Percentiles rank a stretch among this genome's conserved stretches.
Evolutionary conservation across 805 yeast genomes (phyloP).

Genomic region (Yarrowia yakushimensis): DNA sequence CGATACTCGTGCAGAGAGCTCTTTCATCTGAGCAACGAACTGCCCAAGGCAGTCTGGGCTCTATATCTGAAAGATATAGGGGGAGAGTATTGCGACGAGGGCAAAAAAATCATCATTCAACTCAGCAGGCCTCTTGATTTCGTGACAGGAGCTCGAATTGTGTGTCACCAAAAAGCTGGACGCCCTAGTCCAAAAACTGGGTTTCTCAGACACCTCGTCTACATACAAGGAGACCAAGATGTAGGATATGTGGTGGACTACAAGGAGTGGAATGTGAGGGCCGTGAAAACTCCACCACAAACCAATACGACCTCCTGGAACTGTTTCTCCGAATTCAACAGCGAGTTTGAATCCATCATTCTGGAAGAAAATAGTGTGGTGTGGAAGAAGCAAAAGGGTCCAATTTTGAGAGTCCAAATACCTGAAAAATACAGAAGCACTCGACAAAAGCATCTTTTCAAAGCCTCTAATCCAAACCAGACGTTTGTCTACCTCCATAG

Average conservation of each 20-base stretch:
- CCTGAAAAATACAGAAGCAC: background rate
- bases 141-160: background rate
- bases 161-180: constrained; percentile 1
- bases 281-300: background rate
- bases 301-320: background rate
- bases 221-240: background rate
- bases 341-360: background rate
- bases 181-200: background rate
- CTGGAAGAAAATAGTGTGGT: background rate
- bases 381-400: background rate
- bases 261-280: background rate
- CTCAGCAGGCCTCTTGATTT: background rate
- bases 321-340: background rate
- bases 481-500: background rate
- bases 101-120: background rate
- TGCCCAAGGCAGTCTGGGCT: background rate
- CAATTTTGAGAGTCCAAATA: background rate
- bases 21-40: background rate
- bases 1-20: background rate
- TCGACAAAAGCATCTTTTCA: background rate
- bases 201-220: background rate
- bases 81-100: background rate
- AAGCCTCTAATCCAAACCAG: background rate
- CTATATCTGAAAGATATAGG: background rate
- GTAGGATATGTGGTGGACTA: background rate